A percentile compares a stretch with the other conserved stretches of the same genome.
phyloP scores from a whole-genome alignment of 2,329 filamentous ascomycete genomes.

The Fusarium secorum region DNA sequence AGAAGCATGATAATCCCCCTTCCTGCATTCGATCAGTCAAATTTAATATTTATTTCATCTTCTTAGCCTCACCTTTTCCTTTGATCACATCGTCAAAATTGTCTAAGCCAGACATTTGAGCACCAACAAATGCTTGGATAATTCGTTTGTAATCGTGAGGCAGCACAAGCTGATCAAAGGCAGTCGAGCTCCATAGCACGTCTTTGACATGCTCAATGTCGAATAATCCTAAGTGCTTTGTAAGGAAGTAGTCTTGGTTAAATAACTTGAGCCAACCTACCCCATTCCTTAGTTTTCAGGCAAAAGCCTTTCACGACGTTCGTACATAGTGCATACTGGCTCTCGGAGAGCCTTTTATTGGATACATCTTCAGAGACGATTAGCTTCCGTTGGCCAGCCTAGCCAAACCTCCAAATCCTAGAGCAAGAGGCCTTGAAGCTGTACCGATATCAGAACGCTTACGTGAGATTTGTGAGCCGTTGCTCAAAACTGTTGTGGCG shows the following conservation, averaged over 20 bases:
- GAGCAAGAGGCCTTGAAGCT: accelerated
- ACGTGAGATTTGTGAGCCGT: not conserved
- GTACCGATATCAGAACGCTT: accelerated
- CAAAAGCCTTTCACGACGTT: not conserved
- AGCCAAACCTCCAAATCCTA: accelerated
- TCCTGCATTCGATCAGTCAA: not conserved
- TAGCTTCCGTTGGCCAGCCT: not conserved
- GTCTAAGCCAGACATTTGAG: slow-evolving; percentile 8
- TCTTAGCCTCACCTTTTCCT: not conserved
- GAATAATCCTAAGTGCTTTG: not conserved
- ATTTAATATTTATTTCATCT: accelerated
- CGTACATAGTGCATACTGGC: not conserved
- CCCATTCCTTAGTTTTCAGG: slow-evolving; percentile 14
- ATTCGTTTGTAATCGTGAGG: slow-evolving; percentile 10
- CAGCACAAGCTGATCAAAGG: slow-evolving; percentile 13
- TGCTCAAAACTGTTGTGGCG: not conserved
- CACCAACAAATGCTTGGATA: slow-evolving; percentile 6
- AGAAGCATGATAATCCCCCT: slow-evolving; percentile 13
- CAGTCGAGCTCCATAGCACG: not conserved
- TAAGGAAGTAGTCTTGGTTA: not conserved
- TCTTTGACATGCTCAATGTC: slow-evolving; percentile 1
- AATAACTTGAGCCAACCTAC: not conserved
- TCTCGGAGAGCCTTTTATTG: not conserved
- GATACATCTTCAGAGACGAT: not conserved
- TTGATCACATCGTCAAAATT: slow-evolving; percentile 6